phyloP scores from a whole-genome alignment of 129 eudicot species.

The Heracleum sosnowskyi region DNA sequence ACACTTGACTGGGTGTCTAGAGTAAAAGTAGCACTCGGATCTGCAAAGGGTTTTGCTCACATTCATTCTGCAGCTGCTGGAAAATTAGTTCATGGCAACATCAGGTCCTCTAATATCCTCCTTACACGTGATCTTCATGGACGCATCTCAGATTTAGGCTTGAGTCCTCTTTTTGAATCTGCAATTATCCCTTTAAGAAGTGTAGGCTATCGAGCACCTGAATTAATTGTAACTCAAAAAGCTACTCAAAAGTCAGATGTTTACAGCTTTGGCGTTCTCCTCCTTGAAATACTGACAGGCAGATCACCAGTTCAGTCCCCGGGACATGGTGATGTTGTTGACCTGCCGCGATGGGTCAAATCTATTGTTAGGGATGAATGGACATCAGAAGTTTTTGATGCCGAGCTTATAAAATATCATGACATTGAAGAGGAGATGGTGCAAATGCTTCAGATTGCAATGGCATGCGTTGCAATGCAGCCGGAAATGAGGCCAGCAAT shows the following conservation, averaged over 20 bases:
- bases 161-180: constrained; percentile 54
- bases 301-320: constrained; percentile 62
- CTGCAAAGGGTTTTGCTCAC: constrained; percentile 77
- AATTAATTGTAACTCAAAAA: constrained; percentile 46
- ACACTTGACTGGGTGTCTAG: constrained; percentile 76
- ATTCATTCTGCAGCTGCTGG: constrained; percentile 48
- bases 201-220: constrained; percentile 81
- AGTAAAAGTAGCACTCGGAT: constrained; percentile 45
- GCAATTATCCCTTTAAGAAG: constrained; percentile 47
- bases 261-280: constrained; percentile 80
- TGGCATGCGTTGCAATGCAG: constrained; percentile 64
- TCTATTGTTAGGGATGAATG: constrained; percentile 88
- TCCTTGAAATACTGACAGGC: constrained; percentile 83
- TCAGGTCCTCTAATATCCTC: constrained; percentile 75
- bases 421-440: constrained; percentile 83
- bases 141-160: constrained; percentile 63
- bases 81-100: constrained; percentile 65
- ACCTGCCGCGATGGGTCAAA: constrained; percentile 89
- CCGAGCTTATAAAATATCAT: constrained; percentile 45
- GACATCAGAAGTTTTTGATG: constrained; percentile 91
- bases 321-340: constrained; percentile 63
- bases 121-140: constrained; percentile 50
- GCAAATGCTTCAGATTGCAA: constrained; percentile 88
- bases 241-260: constrained; percentile 65
- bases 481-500: constrained; percentile 71